Base-by-base conservation (phyloP, 495 filamentous ascomycete species). In the Penicillium taxi region DNA sequence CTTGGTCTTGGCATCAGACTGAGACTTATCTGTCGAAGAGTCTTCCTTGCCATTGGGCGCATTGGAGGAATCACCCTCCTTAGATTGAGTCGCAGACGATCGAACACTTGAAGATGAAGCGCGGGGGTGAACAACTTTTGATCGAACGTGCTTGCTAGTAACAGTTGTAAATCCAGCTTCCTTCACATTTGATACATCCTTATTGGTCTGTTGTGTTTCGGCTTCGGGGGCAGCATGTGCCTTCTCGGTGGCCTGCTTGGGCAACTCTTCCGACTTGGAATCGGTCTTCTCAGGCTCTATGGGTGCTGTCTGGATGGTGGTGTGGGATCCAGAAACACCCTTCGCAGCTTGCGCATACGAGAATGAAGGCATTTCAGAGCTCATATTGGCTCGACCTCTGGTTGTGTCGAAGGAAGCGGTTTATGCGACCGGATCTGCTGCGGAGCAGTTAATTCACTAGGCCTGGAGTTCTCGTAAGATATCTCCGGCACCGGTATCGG, bases 321-420 rank as follows among this genome's bases (percentile, higher is more conserved):
- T 52, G 40, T 53, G 51, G 39, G 48, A 55, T 30, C 70, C 47
- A 37, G 75, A 62, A 40, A 76, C 70, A 48, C 86, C 84, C 61
- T 86, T 88, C 18, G 90, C 91, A 53, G 90, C 90, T 70, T 94
- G 87, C 39, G 90, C 90, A 64, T 98, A 98, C 26, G 91, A 95
- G 61, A 95, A 93, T 37, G 58, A 56, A 48, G 64, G 42, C 45
- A 48, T 48, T 23, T 35, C 26, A 12, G 37, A 40, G 37, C 50
- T 52, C 37, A 45, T 42, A 14, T 37, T 43, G 40, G 35, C 20
- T 48, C 14, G 25, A 26, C 38, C 43, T 28, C 44, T 42, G 34
- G 30, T 52, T 29, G 28, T 40, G 20, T 26, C 22, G 22, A 24
- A 38, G 17, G 17, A 20, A 9, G 43, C 49, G 27, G 12, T 42